phyloP scores from a whole-genome alignment of 805 yeast species.

The Wickerhamomyces chambardii region DNA sequence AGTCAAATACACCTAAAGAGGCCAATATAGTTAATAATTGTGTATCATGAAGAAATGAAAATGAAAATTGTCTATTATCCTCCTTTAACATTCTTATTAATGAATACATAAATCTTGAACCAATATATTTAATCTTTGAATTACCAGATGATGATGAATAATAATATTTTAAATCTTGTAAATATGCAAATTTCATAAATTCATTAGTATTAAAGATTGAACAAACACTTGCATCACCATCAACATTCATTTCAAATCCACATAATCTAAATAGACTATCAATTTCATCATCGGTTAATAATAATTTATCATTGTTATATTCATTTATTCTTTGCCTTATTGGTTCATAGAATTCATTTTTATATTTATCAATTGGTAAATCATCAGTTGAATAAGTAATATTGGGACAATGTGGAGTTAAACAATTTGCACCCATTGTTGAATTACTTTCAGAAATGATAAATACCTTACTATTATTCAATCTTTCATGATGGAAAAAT shows the following conservation, averaged over 20 bases:
- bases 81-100: constrained; percentile 33
- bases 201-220: constrained; percentile 41
- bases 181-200: constrained; percentile 31
- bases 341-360: constrained; percentile 13
- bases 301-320: constrained; percentile 27
- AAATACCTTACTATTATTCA: constrained; percentile 20
- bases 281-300: constrained; percentile 31
- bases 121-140: constrained; percentile 28
- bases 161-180: constrained; percentile 31
- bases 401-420: constrained; percentile 45
- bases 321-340: constrained; percentile 25
- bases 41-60: constrained; percentile 47
- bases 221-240: constrained; percentile 21
- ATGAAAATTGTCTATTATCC: constrained; percentile 28
- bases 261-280: constrained; percentile 32
- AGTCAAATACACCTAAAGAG: constrained; percentile 34
- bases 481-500: constrained; percentile 31
- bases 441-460: constrained; percentile 35
- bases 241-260: constrained; percentile 41
- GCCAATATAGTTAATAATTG: constrained; percentile 41
- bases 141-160: constrained; percentile 42
- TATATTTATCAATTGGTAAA: constrained; percentile 16
- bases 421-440: constrained; percentile 45
- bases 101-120: constrained; percentile 38
- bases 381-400: constrained; percentile 20